A percentile compares a stretch with the other conserved stretches of the same genome.
phyloP scores from a whole-genome alignment of 2,329 filamentous ascomycete genomes.

The Verticillium alfalfae region DNA sequence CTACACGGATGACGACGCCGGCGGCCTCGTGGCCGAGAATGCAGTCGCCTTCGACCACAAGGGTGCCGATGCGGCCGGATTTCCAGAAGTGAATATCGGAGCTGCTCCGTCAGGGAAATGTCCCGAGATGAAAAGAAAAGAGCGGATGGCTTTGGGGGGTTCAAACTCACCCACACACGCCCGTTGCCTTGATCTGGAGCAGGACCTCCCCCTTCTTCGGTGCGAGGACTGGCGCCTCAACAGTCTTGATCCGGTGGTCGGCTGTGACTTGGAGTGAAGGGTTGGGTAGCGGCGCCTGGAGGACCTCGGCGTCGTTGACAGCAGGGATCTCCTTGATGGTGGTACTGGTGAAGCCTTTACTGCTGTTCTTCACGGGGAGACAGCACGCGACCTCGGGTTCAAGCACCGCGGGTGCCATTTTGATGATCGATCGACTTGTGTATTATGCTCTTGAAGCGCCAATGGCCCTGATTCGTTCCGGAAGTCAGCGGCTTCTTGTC shows the following conservation, averaged over 20 bases:
- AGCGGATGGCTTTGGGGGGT: not conserved
- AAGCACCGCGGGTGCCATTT: not conserved
- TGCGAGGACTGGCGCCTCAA: conserved; percentile 50
- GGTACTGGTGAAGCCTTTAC: not conserved
- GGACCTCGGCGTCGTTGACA: conserved; percentile 3
- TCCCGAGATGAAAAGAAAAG: too few species aligned
- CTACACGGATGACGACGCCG: conserved; percentile 52
- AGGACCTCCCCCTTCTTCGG: conserved; percentile 51
- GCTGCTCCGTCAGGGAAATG: conserved; percentile 20
- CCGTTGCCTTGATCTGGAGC: conserved; percentile 57
- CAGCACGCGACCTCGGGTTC: not conserved
- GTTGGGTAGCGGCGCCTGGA: conserved; percentile 32
- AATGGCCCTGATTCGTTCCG: too few species aligned
- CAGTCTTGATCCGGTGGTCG: conserved; percentile 51
- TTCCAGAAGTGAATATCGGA: conserved; percentile 69
- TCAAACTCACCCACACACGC: conserved; percentile 52
- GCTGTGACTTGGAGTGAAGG: conserved; percentile 54
- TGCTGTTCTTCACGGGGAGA: conserved; percentile 20
- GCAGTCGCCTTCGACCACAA: conserved; percentile 57
- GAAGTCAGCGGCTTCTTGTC: too few species aligned
- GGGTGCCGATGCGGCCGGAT: conserved; percentile 54
- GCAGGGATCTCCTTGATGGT: not conserved
- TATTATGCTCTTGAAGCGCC: not conserved
- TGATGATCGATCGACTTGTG: not conserved
- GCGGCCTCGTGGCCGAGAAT: conserved; percentile 62